Percentiles rank a stretch among this genome's conserved stretches.
These are phyloP conservation scores for Paramecium caudatum DNA, from an alignment of 73 alveolate species.

Conservation along the genomic window DNA sequence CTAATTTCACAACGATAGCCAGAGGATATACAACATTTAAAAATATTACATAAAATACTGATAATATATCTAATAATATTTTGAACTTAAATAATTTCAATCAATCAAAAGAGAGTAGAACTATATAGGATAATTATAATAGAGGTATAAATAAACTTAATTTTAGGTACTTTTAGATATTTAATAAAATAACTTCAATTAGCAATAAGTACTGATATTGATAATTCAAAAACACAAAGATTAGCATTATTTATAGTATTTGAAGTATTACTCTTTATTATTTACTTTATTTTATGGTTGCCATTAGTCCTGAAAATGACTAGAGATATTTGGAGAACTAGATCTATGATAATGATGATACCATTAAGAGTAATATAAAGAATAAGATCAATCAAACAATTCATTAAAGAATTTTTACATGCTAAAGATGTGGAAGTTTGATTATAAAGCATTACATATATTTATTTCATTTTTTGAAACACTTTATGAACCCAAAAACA, in stretches of 20 bases:
- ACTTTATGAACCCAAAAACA: no score
- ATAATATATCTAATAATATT: not conserved
- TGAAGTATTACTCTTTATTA: conserved; percentile 64
- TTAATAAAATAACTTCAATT: not conserved
- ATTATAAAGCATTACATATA: no score
- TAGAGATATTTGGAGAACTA: conserved; percentile 77
- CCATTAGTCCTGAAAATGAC: conserved; percentile 70
- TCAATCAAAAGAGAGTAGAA: not conserved
- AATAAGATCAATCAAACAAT: conserved; percentile 67
- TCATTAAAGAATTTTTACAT: conserved; percentile 65
- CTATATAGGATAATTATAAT: conserved; percentile 35
- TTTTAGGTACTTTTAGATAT: conserved; percentile 64
- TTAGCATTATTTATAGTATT: conserved; percentile 76
- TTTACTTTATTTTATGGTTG: conserved; percentile 73
- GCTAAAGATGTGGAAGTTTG: conserved; percentile 67
- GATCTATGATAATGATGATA: conserved; percentile 74
- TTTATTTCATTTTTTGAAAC: no score
- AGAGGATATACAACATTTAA: conserved; percentile 63
- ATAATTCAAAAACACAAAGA: conserved; percentile 65
- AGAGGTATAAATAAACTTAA: conserved; percentile 1
- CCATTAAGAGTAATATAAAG: conserved; percentile 69
- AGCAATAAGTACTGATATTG: conserved; percentile 34
- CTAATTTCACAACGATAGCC: conserved; percentile 69
- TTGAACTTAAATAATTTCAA: conserved; percentile 47
- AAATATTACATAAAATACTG: conserved; percentile 27